A percentile compares a stretch with the other conserved stretches of the same genome.
phyloP scores from a whole-genome alignment of 768 basidiomycete species.

The Auricularia auricula-judae region DNA sequence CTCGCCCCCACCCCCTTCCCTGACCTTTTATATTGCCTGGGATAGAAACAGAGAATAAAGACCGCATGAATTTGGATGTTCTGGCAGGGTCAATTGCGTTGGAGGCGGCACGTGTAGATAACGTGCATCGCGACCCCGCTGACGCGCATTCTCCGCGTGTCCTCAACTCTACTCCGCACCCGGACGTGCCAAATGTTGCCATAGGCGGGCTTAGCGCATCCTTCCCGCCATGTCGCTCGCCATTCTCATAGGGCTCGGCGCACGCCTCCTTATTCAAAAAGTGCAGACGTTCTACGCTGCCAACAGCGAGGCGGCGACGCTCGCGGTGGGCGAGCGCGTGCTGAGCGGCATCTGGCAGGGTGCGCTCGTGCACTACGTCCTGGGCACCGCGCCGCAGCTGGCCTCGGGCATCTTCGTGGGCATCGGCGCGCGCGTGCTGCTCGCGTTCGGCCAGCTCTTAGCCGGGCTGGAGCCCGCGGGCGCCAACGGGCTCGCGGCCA shows the following conservation, averaged over 20 bases:
- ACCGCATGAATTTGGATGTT: too few species aligned
- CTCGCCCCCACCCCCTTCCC: too few species aligned
- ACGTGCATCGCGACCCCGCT: too few species aligned
- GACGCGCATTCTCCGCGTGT: too few species aligned
- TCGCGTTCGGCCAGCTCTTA: not conserved
- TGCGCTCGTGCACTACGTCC: not conserved
- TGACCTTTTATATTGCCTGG: too few species aligned
- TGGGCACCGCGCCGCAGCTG: not conserved
- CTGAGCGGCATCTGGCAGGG: not conserved
- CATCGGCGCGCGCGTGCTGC: not conserved
- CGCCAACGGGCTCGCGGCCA: not conserved
- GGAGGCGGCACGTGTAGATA: too few species aligned
- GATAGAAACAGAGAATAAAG: too few species aligned
- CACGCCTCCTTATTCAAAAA: not conserved
- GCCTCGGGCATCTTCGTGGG: not conserved
- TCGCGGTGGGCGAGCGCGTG: not conserved
- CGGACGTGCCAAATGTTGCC: too few species aligned
- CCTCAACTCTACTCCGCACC: too few species aligned
- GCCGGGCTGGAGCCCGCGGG: not conserved
- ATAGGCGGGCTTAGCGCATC: too few species aligned
- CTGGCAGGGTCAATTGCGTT: too few species aligned
- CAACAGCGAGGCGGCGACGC: not conserved
- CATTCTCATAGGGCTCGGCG: not conserved
- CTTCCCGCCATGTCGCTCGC: not conserved
- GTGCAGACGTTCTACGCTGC: not conserved